Evolutionary conservation across 495 filamentous ascomycete species (phyloP).

Genomic region (Halenospora varia): DNA sequence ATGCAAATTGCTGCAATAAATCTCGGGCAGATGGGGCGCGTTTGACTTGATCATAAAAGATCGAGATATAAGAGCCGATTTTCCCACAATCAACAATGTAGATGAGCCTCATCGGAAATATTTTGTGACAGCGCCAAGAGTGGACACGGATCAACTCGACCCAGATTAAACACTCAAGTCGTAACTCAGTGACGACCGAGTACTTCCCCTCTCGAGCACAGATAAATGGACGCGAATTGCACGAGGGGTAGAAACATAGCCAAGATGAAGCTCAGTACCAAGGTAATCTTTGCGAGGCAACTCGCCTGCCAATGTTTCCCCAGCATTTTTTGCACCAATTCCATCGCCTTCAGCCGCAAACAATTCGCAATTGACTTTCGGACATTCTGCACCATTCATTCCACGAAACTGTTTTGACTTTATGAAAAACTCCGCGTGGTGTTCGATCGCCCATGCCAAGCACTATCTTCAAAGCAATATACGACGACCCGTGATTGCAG

Average conservation of each 20-base stretch:
- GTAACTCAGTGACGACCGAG: not conserved
- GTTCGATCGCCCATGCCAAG: not conserved
- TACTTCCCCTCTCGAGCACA: not conserved
- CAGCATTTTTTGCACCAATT: not conserved
- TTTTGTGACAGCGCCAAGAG: not conserved
- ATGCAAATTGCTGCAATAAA: conserved; percentile 1
- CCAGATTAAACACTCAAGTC: not conserved
- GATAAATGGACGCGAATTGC: not conserved
- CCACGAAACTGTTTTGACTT: not conserved
- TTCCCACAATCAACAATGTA: not conserved
- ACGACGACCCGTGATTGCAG: too few species aligned
- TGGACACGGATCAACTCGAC: not conserved
- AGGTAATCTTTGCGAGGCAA: not conserved
- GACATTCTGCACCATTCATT: not conserved
- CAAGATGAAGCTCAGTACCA: not conserved
- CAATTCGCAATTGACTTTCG: not conserved
- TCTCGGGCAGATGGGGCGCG: conserved; percentile 8
- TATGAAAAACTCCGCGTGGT: not conserved
- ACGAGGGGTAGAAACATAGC: not conserved
- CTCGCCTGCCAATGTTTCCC: not conserved
- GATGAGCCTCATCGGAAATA: not conserved
- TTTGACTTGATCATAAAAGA: not conserved
- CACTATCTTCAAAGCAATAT: not conserved
- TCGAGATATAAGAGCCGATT: not conserved
- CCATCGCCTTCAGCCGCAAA: not conserved